A percentile compares a stretch with the other conserved stretches of the same genome.
These are phyloP conservation scores for Periconia digitata DNA, from an alignment of 2,329 filamentous ascomycete species.

Conservation along the genomic window DNA sequence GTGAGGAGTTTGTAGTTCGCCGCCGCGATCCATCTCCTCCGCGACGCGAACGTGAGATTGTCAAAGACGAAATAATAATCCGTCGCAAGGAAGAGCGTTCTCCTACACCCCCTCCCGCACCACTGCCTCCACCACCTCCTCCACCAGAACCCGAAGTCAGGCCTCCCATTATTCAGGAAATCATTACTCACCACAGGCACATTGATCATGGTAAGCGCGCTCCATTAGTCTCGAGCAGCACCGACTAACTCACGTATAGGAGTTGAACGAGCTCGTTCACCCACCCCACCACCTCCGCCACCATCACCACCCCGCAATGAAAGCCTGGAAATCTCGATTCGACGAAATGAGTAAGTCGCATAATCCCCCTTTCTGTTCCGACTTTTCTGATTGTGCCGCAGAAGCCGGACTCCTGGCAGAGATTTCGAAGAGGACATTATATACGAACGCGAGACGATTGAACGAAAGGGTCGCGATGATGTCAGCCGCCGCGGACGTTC, in stretches of 20 bases:
- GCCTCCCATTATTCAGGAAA: conserved; percentile 82
- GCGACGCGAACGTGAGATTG: conserved; percentile 40
- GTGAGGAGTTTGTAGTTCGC: conserved; percentile 45
- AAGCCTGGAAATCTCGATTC: conserved; percentile 59
- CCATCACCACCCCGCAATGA: conserved; percentile 53
- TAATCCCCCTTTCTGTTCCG: not conserved
- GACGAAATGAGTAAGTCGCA: conserved; percentile 49
- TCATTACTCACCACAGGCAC: conserved; percentile 85
- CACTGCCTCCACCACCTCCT: conserved; percentile 48
- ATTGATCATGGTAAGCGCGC: conserved; percentile 75
- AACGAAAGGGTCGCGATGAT: conserved; percentile 25
- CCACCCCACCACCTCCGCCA: conserved; percentile 53
- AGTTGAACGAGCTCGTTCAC: conserved; percentile 50
- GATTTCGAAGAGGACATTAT: conserved; percentile 67
- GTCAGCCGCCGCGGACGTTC: conserved; percentile 42
- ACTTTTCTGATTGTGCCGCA: conserved; percentile 15
- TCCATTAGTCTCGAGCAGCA: not conserved
- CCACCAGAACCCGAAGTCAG: conserved; percentile 68
- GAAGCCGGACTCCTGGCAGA: conserved; percentile 49
- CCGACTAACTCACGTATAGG: conserved; percentile 29
- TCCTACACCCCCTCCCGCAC: conserved; percentile 54
- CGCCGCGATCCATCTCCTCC: conserved; percentile 41
- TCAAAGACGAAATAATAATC: conserved; percentile 48
- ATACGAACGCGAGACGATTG: conserved; percentile 56
- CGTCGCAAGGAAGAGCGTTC: conserved; percentile 48